Conservation (phyloP, 108 stramenopile species). For the Cyclotella kingstonii region DNA sequence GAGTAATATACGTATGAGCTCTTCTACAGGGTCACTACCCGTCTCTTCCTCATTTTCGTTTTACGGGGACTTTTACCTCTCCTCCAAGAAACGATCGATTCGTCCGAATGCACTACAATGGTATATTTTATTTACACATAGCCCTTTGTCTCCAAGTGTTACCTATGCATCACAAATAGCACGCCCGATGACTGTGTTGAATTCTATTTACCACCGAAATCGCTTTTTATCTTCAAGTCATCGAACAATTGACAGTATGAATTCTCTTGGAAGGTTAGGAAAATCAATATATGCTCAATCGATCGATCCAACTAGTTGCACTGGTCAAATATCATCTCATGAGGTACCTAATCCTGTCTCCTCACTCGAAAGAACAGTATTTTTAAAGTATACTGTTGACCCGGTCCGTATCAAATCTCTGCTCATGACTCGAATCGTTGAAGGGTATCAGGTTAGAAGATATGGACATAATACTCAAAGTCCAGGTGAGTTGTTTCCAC, state of each 20-base stretch:
- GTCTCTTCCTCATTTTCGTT: constrained; percentile 25
- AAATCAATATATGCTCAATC: background rate
- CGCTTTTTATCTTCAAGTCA: background rate
- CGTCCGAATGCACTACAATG: constrained; percentile 78
- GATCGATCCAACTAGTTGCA: background rate
- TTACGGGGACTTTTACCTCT: constrained; percentile 44
- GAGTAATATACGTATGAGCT: constrained; percentile 35
- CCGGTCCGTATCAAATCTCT: constrained; percentile 74
- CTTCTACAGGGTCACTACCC: constrained; percentile 48
- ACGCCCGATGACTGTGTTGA: too few species aligned
- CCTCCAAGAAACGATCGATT: constrained; percentile 53
- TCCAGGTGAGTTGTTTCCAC: constrained; percentile 8
- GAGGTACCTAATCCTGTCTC: too few species aligned
- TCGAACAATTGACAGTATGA: background rate
- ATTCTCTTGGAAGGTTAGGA: background rate
- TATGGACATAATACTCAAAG: constrained; percentile 69
- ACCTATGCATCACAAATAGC: constrained; percentile 23
- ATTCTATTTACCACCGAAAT: background rate
- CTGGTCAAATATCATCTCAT: background rate
- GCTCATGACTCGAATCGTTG: constrained; percentile 63
- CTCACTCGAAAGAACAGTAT: constrained; percentile 47
- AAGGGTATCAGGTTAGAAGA: constrained; percentile 72
- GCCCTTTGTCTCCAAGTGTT: constrained; percentile 61
- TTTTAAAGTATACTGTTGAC: constrained; percentile 64
- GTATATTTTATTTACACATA: constrained; percentile 65